phyloP scores from a whole-genome alignment of 225 moss, liverwort and hornwort species.

The Sphagnum contortum region DNA sequence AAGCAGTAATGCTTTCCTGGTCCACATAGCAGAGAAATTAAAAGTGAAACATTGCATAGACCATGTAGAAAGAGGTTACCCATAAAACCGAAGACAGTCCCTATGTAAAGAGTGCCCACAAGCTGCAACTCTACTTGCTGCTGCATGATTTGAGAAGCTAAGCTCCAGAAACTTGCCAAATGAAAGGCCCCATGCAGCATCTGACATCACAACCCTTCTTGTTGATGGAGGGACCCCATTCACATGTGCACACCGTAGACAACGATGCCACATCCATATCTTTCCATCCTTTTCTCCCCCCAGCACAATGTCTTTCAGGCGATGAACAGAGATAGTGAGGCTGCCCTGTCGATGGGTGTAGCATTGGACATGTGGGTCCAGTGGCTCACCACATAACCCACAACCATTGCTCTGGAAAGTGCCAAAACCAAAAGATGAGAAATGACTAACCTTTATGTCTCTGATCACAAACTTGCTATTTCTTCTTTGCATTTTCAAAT shows the following conservation, averaged over 20 bases:
- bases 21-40: no score
- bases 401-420: conserved; percentile 64
- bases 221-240: conserved; percentile 81
- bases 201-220: conserved; percentile 82
- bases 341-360: conserved; percentile 88
- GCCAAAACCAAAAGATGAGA: no score
- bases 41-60: no score
- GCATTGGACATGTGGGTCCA: conserved; percentile 77
- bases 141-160: conserved; percentile 87
- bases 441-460: no score
- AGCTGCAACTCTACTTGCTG: conserved; percentile 79
- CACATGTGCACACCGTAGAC: conserved; percentile 65
- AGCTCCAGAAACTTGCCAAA: conserved; percentile 97
- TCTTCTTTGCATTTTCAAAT: no score
- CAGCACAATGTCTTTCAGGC: conserved; percentile 32
- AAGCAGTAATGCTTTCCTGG: no score
- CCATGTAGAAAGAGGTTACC: conserved; percentile 29
- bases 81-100: conserved; percentile 91
- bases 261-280: conserved; percentile 99
- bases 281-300: conserved; percentile 77
- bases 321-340: conserved; percentile 83
- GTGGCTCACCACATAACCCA: conserved; percentile 56
- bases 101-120: conserved; percentile 96
- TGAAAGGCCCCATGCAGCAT: conserved; percentile 91
- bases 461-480: no score